Evolutionary conservation across 2,329 filamentous ascomycete genomes (phyloP).

Genomic region (Capronia epimyces): DNA sequence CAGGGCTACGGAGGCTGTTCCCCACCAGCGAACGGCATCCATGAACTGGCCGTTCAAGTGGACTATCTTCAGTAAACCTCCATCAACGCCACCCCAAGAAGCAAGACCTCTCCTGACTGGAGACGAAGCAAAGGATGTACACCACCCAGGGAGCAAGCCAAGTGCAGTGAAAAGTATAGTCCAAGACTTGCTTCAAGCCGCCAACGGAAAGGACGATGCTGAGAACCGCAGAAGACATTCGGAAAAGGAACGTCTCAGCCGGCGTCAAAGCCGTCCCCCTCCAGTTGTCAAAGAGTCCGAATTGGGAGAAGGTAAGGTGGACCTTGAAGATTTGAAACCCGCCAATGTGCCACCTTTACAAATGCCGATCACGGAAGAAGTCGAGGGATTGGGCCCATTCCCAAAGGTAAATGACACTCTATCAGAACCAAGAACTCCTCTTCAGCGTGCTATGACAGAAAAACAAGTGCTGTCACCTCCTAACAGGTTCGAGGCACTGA

Average conservation of each 20-base stretch:
- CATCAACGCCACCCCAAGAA: conserved; percentile 12
- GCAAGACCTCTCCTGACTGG: background rate
- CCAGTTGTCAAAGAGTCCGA: conserved; percentile 9
- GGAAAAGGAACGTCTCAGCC: conserved; percentile 15
- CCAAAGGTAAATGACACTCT: conserved; percentile 1
- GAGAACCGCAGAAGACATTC: conserved; percentile 11
- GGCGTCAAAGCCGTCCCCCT: conserved; percentile 12
- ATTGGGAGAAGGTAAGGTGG: conserved; percentile 4
- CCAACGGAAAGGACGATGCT: conserved; percentile 19
- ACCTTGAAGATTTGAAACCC: conserved; percentile 6
- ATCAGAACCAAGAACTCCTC: conserved; percentile 12
- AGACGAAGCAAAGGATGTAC: conserved; percentile 10
- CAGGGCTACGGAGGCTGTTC: background rate
- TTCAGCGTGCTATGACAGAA: conserved; percentile 21
- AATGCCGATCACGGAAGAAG: conserved; percentile 7
- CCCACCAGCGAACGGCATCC: conserved; percentile 11
- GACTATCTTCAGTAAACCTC: conserved; percentile 20
- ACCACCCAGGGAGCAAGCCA: conserved; percentile 8
- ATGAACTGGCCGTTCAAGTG: conserved; percentile 21
- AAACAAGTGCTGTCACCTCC: conserved; percentile 19
- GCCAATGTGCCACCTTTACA: conserved; percentile 8
- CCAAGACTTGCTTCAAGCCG: conserved; percentile 19
- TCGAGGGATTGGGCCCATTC: conserved; percentile 1
- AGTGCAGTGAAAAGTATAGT: conserved; percentile 24
- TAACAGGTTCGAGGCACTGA: conserved; percentile 4